Evolutionary conservation across 495 filamentous ascomycete genomes (phyloP).

Genomic region (Annulohypoxylon maeteangense): DNA sequence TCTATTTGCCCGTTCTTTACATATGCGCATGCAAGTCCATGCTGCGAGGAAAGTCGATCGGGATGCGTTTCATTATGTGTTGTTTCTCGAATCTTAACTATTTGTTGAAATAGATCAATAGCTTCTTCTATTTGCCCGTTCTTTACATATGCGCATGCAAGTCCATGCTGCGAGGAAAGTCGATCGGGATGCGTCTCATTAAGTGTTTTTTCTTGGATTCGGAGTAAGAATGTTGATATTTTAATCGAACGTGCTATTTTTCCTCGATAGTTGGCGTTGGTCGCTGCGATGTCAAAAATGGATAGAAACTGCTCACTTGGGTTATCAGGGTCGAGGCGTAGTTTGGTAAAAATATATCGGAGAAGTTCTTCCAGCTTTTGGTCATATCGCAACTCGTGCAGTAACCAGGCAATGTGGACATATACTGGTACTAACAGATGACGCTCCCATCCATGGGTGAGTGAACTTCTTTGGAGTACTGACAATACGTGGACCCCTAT

Average conservation of each 20-base stretch:
- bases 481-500: not conserved
- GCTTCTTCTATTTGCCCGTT: not conserved
- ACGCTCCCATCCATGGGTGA: not conserved
- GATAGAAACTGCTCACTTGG: not conserved
- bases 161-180: not conserved
- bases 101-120: not conserved
- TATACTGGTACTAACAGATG: not conserved
- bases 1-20: not conserved
- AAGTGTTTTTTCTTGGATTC: too few species aligned
- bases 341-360: not conserved
- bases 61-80: not conserved
- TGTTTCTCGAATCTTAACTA: not conserved
- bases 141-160: not conserved
- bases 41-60: too few species aligned
- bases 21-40: not conserved
- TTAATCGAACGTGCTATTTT: not conserved
- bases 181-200: not conserved
- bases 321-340: not conserved
- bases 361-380: not conserved
- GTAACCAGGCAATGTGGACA: not conserved
- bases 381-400: not conserved
- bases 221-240: not conserved
- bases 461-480: not conserved
- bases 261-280: not conserved
- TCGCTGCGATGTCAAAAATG: not conserved